A percentile compares a stretch with the other conserved stretches of the same genome.
phyloP scores from a whole-genome alignment of 768 basidiomycete genomes.

The Dioszegia hungarica region DNA sequence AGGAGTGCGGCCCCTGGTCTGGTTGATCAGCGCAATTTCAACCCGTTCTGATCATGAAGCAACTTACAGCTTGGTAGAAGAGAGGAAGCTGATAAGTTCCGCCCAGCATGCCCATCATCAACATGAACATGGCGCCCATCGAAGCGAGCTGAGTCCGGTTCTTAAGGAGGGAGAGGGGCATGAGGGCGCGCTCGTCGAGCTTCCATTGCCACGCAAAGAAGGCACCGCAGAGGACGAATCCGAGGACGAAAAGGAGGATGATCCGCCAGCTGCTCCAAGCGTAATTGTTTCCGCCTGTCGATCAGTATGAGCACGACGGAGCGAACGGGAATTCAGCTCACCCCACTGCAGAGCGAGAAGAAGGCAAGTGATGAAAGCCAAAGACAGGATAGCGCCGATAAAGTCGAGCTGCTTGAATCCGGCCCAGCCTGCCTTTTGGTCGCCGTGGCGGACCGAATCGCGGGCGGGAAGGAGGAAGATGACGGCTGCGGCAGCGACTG shows the following conservation, averaged over 20 bases:
- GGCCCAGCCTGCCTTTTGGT: conserved; percentile 9
- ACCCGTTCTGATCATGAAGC: not conserved
- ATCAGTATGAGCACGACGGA: not conserved
- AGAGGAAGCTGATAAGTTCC: conserved; percentile 48
- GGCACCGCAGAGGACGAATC: conserved; percentile 40
- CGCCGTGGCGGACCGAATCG: conserved; percentile 21
- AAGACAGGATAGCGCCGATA: conserved; percentile 50
- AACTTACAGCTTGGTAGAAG: conserved; percentile 30
- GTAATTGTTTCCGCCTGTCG: conserved; percentile 50
- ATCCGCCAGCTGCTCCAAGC: conserved; percentile 51
- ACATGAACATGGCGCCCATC: conserved; percentile 31
- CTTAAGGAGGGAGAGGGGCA: conserved; percentile 49
- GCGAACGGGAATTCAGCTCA: not conserved
- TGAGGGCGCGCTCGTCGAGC: conserved; percentile 47
- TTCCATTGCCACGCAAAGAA: conserved; percentile 48
- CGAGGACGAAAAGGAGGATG: conserved; percentile 46
- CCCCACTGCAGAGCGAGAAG: conserved; percentile 55
- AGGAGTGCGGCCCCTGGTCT: conserved; percentile 48
- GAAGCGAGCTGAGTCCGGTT: conserved; percentile 46
- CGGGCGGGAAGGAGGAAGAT: conserved; percentile 47
- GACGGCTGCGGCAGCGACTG: conserved; percentile 46
- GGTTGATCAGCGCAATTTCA: not conserved
- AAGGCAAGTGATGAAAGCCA: conserved; percentile 50
- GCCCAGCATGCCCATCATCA: conserved; percentile 31
- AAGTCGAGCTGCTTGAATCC: conserved; percentile 49